Conservation (phyloP, 2,329 filamentous ascomycete species). For the Claviceps capensis region DNA sequence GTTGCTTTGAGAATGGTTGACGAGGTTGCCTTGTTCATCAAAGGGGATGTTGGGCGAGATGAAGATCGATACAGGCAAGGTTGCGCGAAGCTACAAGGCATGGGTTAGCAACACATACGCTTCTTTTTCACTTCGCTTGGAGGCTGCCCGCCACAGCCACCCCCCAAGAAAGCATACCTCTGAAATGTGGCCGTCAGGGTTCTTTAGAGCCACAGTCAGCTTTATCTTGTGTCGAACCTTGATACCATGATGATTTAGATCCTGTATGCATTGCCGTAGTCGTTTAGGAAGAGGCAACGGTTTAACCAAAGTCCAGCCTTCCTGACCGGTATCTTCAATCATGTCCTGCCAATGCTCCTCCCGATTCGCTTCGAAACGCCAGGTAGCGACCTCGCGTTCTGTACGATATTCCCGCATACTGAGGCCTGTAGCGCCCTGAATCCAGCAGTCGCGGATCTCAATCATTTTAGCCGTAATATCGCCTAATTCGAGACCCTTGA, state of each 20-base stretch:
- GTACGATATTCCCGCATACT: conserved; percentile 44
- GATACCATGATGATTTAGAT: conserved; percentile 77
- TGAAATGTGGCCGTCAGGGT: conserved; percentile 87
- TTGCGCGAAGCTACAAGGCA: conserved; percentile 56
- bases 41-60: conserved; percentile 89
- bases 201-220: conserved; percentile 79
- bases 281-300: conserved; percentile 63
- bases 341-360: conserved; percentile 56
- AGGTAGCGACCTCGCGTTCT: conserved; percentile 48
- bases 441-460: conserved; percentile 59
- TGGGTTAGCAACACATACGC: neutral
- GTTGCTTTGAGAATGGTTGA: conserved; percentile 42
- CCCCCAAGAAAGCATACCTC: conserved; percentile 43
- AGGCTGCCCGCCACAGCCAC: too few relatives aligned
- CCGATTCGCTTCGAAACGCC: conserved; percentile 40
- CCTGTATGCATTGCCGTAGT: conserved; percentile 73
- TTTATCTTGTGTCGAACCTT: conserved; percentile 89
- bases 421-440: conserved; percentile 31
- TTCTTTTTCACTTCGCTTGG: too few relatives aligned
- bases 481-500: conserved; percentile 82
- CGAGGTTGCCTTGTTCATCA: conserved; percentile 72
- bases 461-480: conserved; percentile 68
- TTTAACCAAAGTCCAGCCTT: conserved; percentile 49
- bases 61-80: conserved; percentile 81
- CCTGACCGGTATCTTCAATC: conserved; percentile 52